Conservation (phyloP, 192 early-diverging fungal species). For the Backusella australiensis region DNA sequence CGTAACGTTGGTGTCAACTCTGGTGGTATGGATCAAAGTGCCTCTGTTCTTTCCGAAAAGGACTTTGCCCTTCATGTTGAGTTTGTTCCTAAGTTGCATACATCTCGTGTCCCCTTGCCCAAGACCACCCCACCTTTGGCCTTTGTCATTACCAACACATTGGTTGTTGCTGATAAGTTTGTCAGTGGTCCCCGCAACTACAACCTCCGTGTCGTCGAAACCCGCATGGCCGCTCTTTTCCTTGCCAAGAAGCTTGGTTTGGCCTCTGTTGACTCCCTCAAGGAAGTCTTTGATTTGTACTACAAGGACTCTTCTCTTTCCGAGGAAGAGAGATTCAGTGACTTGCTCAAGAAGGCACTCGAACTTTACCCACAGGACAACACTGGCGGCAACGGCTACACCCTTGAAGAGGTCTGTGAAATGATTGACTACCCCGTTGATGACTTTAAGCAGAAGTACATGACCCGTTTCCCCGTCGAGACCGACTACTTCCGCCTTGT, state of each 20-base stretch:
- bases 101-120: constrained; percentile 65
- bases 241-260: constrained; percentile 51
- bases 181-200: constrained; percentile 85
- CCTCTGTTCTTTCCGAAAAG: constrained; percentile 73
- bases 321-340: constrained; percentile 20
- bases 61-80: constrained; percentile 75
- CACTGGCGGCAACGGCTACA: constrained; percentile 33
- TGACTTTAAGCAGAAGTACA: constrained; percentile 35
- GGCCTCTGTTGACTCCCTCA: constrained; percentile 36
- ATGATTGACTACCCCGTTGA: constrained; percentile 32
- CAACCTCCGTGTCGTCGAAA: constrained; percentile 94
- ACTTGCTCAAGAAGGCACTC: constrained; percentile 23
- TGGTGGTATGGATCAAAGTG: constrained; percentile 88
- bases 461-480: constrained; percentile 46
- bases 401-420: constrained; percentile 38
- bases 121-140: constrained; percentile 44
- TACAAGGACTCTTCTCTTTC: constrained; percentile 31
- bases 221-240: constrained; percentile 71
- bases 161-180: constrained; percentile 83
- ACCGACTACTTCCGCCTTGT: constrained; percentile 63
- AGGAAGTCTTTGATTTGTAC: constrained; percentile 45
- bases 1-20: constrained; percentile 75
- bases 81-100: constrained; percentile 68
- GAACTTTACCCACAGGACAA: constrained; percentile 35
- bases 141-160: constrained; percentile 89